Evolutionary conservation across 2,329 filamentous ascomycete species (phyloP).

Genomic region (Penicillium sp.): DNA sequence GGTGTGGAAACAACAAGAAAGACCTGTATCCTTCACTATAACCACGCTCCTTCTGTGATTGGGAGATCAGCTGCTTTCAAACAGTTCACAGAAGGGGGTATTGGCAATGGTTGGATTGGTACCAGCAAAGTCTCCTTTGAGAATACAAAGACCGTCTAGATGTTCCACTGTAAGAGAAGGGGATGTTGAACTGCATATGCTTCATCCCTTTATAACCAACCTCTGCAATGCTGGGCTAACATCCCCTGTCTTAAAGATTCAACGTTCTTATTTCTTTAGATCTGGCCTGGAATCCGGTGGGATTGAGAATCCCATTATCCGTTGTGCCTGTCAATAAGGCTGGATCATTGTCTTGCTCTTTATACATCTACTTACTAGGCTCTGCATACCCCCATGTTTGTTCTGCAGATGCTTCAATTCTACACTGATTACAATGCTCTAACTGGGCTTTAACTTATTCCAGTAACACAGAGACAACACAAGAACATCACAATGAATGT

Average conservation of each 20-base stretch:
- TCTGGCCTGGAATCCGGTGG: slow-evolving; percentile 10
- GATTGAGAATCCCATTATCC: slow-evolving; percentile 16
- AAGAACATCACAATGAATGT: not conserved
- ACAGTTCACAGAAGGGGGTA: slow-evolving; percentile 7
- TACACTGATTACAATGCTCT: not conserved
- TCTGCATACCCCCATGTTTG: not conserved
- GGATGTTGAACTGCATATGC: slow-evolving; percentile 11
- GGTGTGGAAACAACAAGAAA: slow-evolving; percentile 13
- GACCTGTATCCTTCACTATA: slow-evolving; percentile 14
- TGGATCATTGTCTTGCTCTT: not conserved
- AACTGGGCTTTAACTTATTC: not conserved
- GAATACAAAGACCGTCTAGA: slow-evolving; percentile 3
- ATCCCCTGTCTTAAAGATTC: slow-evolving; percentile 1
- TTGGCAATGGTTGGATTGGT: slow-evolving; percentile 7
- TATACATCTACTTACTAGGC: not conserved
- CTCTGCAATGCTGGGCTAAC: slow-evolving; percentile 2
- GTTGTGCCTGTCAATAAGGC: slow-evolving; percentile 8
- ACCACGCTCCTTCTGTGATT: slow-evolving; percentile 19
- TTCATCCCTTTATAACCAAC: slow-evolving; percentile 12
- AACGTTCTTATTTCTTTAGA: slow-evolving; percentile 9
- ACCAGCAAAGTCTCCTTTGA: not conserved
- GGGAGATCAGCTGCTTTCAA: slow-evolving; percentile 20
- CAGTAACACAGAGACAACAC: slow-evolving; percentile 1
- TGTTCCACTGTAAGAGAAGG: slow-evolving; percentile 1
- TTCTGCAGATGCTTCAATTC: not conserved